phyloP scores from a whole-genome alignment of 441 rosid species.

The Erysimum cheiri region DNA sequence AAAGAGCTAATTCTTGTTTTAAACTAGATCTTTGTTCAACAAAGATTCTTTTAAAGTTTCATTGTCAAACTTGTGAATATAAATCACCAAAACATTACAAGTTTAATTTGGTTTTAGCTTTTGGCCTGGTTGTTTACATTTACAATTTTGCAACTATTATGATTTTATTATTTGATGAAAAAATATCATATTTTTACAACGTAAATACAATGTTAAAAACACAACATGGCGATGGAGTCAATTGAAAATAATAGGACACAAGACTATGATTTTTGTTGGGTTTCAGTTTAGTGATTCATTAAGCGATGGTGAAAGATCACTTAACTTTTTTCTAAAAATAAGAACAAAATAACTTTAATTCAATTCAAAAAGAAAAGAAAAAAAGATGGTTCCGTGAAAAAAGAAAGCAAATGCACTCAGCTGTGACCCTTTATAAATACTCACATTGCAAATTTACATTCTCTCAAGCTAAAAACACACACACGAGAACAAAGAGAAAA shows the following conservation, averaged over 20 bases:
- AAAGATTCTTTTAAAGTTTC: not conserved
- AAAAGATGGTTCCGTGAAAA: constrained; percentile 1
- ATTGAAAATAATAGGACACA: constrained; percentile 12
- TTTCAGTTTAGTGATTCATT: not conserved
- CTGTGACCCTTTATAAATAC: constrained; percentile 32
- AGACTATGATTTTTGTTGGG: not conserved
- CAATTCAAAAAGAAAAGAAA: not conserved
- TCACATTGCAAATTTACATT: constrained; percentile 16
- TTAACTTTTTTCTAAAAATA: constrained; percentile 6
- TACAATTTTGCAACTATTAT: not conserved
- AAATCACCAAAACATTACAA: not conserved
- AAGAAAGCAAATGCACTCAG: constrained; percentile 34
- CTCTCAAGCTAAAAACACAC: constrained; percentile 15
- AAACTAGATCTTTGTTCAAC: not conserved
- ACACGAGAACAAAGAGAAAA: constrained; percentile 30
- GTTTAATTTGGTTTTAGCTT: not conserved
- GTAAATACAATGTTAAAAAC: not conserved
- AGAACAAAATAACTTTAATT: constrained; percentile 26
- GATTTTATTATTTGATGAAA: not conserved
- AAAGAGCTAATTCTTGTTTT: not conserved
- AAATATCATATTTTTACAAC: not conserved
- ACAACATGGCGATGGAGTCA: not conserved
- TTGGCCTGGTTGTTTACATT: not conserved
- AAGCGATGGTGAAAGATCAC: constrained; percentile 4
- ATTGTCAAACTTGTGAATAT: not conserved